phyloP scores from a whole-genome alignment of 176 grass and related monocot genomes.

The Rhynchospora tenuis region DNA sequence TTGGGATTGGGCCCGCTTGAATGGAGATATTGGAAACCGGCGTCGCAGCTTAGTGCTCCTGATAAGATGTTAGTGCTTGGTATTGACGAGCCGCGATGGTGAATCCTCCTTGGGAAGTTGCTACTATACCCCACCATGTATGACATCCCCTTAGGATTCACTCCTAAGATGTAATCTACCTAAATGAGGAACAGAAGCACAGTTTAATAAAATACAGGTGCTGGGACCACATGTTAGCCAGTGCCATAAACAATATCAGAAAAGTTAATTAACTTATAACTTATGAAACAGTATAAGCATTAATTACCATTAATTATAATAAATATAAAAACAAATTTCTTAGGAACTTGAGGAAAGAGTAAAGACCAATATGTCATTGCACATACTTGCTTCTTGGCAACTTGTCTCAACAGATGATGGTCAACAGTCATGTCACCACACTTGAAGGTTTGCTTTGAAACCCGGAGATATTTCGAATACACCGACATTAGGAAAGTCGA shows the following conservation, averaged over 20 bases:
- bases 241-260: neutral
- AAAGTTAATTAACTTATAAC: neutral
- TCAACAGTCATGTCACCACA: conserved; percentile 18
- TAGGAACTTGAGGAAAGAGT: neutral
- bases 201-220: neutral
- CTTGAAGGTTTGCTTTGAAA: neutral
- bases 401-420: neutral
- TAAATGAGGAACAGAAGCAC: neutral
- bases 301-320: neutral
- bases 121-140: conserved; percentile 68
- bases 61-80: conserved; percentile 32
- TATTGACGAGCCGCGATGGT: conserved; percentile 57
- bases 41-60: conserved; percentile 29
- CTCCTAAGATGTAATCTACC: conserved; percentile 68
- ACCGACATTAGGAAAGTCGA: conserved; percentile 21
- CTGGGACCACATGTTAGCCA: neutral
- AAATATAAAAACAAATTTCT: neutral
- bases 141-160: conserved; percentile 60
- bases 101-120: conserved; percentile 41
- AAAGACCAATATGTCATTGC: neutral
- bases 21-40: conserved; percentile 36
- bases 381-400: conserved; percentile 26
- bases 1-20: conserved; percentile 47
- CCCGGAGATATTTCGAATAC: conserved; percentile 35
- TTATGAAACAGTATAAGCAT: neutral